A percentile compares a stretch with the other conserved stretches of the same genome.
Evolutionary conservation across 306 rosid species (phyloP).

Genomic region (Rubus idaeus): DNA sequence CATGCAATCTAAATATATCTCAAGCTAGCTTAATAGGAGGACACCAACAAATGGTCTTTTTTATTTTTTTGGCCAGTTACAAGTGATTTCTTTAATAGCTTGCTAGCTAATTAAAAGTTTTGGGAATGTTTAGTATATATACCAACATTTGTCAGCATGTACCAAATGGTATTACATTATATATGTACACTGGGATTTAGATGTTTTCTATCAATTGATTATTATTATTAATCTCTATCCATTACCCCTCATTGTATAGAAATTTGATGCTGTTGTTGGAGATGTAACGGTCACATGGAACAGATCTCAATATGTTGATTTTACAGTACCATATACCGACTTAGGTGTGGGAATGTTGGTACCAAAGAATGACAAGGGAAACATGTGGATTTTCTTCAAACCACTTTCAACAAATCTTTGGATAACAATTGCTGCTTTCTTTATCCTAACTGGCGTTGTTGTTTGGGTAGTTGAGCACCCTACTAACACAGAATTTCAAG

Average conservation of each 20-base stretch:
- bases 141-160: too few species aligned
- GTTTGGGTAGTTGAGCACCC: constrained; percentile 22
- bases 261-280: constrained; percentile 13
- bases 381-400: constrained; percentile 7
- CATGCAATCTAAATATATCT: too few species aligned
- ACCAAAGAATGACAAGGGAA: not conserved
- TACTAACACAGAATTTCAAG: constrained; percentile 11
- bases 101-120: too few species aligned
- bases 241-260: not conserved
- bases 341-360: constrained; percentile 2
- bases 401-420: constrained; percentile 10
- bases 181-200: too few species aligned
- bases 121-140: too few species aligned
- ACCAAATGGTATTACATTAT: too few species aligned
- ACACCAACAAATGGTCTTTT: too few species aligned
- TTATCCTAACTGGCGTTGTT: constrained; percentile 5
- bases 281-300: constrained; percentile 6
- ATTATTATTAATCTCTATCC: too few species aligned
- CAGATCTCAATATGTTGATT: constrained; percentile 13
- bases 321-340: constrained; percentile 10
- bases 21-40: too few species aligned
- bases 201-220: too few species aligned
- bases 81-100: too few species aligned
- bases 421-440: constrained; percentile 14
- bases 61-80: too few species aligned